Percentiles rank a stretch among this genome's conserved stretches.
Evolutionary conservation across 352 stramenopile genomes (phyloP).

Genomic region (Halophytophthora polymorphica): DNA sequence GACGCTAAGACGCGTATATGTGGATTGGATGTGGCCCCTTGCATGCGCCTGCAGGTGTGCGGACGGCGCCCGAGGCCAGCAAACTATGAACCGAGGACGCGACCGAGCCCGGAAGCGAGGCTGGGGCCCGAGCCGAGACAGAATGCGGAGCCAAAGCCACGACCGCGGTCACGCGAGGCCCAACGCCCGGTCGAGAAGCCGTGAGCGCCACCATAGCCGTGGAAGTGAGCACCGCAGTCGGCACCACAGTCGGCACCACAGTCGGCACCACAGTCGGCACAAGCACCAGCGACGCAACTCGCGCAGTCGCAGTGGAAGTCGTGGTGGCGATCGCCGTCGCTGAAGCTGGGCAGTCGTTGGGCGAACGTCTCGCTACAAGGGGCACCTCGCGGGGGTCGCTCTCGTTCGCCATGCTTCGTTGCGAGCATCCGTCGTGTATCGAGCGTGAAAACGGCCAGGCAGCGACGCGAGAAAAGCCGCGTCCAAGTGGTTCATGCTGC

Average conservation of each 20-base stretch:
- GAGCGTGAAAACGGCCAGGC: no score
- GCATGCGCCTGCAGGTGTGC: constrained; percentile 10
- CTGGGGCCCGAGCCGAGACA: neutral
- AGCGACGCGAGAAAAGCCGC: neutral
- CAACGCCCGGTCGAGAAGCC: constrained; percentile 21
- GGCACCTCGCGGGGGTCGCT: no score
- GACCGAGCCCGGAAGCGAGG: constrained; percentile 1
- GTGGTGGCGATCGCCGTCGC: constrained; percentile 35
- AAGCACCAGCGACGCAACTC: constrained; percentile 24
- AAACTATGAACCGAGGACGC: neutral
- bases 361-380: neutral
- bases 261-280: constrained; percentile 27
- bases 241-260: constrained; percentile 29
- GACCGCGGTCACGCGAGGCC: constrained; percentile 9
- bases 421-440: no score
- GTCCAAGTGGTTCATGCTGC: neutral
- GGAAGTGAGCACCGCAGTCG: constrained; percentile 8
- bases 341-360: neutral
- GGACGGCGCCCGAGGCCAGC: constrained; percentile 1
- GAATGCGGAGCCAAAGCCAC: constrained; percentile 3
- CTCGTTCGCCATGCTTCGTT: no score
- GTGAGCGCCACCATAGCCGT: constrained; percentile 8
- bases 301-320: constrained; percentile 35
- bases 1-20: no score
- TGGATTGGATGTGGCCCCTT: no score